Conservation (phyloP, 257 asterid species). For the Solanum chiquidenum region DNA sequence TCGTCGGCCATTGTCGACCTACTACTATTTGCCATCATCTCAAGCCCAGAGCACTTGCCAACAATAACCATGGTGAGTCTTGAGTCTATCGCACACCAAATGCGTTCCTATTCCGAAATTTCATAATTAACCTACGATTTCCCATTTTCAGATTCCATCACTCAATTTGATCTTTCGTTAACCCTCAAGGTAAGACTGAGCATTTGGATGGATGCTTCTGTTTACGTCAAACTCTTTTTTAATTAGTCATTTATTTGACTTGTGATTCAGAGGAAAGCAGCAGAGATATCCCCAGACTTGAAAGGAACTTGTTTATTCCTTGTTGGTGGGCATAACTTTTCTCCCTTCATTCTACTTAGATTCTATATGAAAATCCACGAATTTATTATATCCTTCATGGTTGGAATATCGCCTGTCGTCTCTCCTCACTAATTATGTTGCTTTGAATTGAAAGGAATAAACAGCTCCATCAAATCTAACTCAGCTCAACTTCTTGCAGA, state of each 20-base stretch:
- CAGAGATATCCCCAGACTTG: slow-evolving; percentile 50
- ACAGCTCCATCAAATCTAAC: slow-evolving; percentile 55
- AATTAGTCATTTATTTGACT: slow-evolving; percentile 16
- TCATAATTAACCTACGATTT: background rate
- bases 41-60: background rate
- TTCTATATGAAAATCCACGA: background rate
- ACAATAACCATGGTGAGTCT: background rate
- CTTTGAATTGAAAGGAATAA: slow-evolving; percentile 38
- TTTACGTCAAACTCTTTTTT: background rate
- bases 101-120: too few relatives aligned
- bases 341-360: background rate
- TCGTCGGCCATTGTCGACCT: background rate
- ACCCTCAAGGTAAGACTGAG: slow-evolving; percentile 47
- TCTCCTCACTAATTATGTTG: background rate
- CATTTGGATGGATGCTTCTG: background rate
- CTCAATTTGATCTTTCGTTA: slow-evolving; percentile 28
- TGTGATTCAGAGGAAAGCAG: slow-evolving; percentile 58
- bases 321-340: slow-evolving; percentile 49
- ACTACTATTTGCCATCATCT: background rate
- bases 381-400: background rate
- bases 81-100: background rate
- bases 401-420: background rate
- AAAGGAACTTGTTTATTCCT: slow-evolving; percentile 83
- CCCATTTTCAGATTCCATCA: slow-evolving; percentile 2
- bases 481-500: slow-evolving; percentile 76